Conservation (phyloP, 208 protist genomes). For the Paratrypanosoma confusum region DNA sequence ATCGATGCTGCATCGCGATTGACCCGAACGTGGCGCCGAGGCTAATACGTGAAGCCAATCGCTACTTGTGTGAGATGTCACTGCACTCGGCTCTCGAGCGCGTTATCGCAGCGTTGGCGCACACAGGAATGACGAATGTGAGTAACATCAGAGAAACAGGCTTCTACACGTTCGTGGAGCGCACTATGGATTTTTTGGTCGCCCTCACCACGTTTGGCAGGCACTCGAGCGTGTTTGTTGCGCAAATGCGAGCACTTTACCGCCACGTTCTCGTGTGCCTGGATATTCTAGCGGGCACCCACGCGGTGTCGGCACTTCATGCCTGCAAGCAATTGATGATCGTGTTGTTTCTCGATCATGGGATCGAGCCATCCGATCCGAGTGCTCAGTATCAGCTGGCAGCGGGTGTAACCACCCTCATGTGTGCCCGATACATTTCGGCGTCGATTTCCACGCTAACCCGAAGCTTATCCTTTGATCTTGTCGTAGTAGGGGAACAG, state of each 20-base stretch:
- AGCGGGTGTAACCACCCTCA: not conserved
- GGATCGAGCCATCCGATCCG: no score
- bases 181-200: conserved; percentile 1
- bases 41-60: conserved; percentile 3
- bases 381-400: not conserved
- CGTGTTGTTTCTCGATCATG: conserved; percentile 8
- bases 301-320: conserved; percentile 7
- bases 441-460: conserved; percentile 1
- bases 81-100: conserved; percentile 4
- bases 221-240: conserved; percentile 7
- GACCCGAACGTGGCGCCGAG: conserved; percentile 4
- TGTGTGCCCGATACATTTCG: conserved; percentile 1
- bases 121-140: conserved; percentile 7
- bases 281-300: conserved; percentile 5
- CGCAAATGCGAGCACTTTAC: conserved; percentile 8
- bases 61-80: conserved; percentile 2
- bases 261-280: conserved; percentile 6
- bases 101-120: conserved; percentile 2
- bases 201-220: conserved; percentile 6
- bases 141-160: not conserved
- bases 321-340: conserved; percentile 1
- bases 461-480: conserved; percentile 6
- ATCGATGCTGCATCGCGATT: conserved; percentile 12
- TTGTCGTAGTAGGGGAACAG: conserved; percentile 4
- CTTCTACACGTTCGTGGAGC: conserved; percentile 5